Evolutionary conservation across 75 land plant genomes (phyloP), one percentile per base, ranked within the genome.

Genomic region (Cunninghamia lanceolata): DNA sequence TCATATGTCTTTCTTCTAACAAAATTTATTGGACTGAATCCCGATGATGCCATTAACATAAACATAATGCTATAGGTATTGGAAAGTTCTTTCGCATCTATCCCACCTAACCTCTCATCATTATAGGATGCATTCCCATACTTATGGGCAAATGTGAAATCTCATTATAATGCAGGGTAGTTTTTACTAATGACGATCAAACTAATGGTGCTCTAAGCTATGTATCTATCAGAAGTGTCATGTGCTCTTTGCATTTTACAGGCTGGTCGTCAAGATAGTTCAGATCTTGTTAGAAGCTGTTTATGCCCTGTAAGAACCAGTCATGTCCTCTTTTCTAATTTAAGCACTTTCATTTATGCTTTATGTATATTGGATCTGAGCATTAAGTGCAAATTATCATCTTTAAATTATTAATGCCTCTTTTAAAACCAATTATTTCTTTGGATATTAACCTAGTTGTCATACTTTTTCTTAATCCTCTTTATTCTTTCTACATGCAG

Each of bases 201-300:
- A 79, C n/a, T 79, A 70, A 9, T 42, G 16, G 7, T 38, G 21
- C 38, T 78, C 4, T 78, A 19, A 21, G 15, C 28, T 78, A 35
- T 78, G 36, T 39, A 42, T 1, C 11, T 79, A 21, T 40, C 47
- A 42, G 36, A 42, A 21, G 7, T 19, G 10, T 42, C 46, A 79
- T n/a, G 30, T 45, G 52, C 30, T 35, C 32, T 53, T 68, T 84
- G 53, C 77, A 73, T 54, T 52, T 43, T 87, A 15, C 50, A 32
- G 45, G 89, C 0, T 17, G 47, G 74, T 77, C 71, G 40, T 82
- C 88, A 90, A 90, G 90, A 82, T 47, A 88, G 87, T 40, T 87
- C 87, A 35, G 84, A 86, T 35, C 86, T 91, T 73, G 82, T 91
- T 34, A 84, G 92, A 70, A 87, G 92, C 92, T 91, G 92, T 82